A percentile compares a stretch with the other conserved stretches of the same genome.
Conservation (phyloP, 768 basidiomycete species). For the Lactarius hatsudake region DNA sequence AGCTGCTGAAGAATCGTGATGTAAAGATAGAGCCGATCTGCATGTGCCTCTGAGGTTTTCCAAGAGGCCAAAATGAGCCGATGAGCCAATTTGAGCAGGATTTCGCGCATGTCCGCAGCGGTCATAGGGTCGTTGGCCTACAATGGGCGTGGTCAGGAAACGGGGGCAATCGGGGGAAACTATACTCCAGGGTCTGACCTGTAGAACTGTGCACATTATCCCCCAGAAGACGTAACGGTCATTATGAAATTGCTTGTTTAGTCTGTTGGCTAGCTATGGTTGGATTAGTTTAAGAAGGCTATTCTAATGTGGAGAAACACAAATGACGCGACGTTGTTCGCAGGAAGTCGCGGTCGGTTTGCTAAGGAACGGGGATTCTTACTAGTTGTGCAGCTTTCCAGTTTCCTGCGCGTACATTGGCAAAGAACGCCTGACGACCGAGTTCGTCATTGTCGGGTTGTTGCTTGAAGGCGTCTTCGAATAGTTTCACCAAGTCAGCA, state of each 20-base stretch:
- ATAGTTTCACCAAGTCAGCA: constrained; percentile 79
- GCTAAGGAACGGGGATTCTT: constrained; percentile 19
- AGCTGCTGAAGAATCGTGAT: constrained; percentile 69
- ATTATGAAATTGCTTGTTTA: constrained; percentile 82
- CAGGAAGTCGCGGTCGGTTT: background rate
- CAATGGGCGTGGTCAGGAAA: constrained; percentile 1
- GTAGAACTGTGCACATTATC: constrained; percentile 74
- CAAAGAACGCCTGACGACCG: constrained; percentile 80
- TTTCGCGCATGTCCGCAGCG: constrained; percentile 54
- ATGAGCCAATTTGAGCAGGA: constrained; percentile 77
- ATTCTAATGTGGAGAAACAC: background rate
- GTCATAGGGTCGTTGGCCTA: constrained; percentile 73
- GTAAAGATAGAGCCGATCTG: constrained; percentile 79
- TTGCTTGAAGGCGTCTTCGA: constrained; percentile 81
- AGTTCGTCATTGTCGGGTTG: constrained; percentile 81
- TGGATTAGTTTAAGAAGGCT: constrained; percentile 7
- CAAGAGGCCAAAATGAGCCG: constrained; percentile 64
- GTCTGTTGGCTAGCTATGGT: constrained; percentile 66
- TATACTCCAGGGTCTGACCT: constrained; percentile 43
- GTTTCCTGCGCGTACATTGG: constrained; percentile 71
- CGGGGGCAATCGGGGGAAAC: background rate
- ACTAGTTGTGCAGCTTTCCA: constrained; percentile 90
- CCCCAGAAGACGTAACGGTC: constrained; percentile 84
- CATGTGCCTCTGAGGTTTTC: constrained; percentile 57
- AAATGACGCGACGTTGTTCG: background rate